Percentiles rank a stretch among this genome's conserved stretches.
Conservation (phyloP, 2,329 filamentous ascomycete genomes). For the Colletotrichum eremochloae region DNA sequence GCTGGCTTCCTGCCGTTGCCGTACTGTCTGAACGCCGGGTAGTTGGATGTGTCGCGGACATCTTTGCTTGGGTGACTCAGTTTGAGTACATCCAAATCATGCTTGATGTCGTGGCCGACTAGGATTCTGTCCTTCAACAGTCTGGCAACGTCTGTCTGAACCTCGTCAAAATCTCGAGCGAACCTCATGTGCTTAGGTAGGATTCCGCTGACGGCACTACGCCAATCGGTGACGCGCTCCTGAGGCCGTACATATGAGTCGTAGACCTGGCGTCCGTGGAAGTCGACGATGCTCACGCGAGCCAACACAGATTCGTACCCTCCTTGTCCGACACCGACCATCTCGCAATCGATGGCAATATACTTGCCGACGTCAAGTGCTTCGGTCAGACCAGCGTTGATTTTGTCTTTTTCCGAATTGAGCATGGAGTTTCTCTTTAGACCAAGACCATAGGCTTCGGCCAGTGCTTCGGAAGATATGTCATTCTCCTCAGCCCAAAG, state of each 20-base stretch:
- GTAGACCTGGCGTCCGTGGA: constrained; percentile 91
- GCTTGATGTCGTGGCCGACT: constrained; percentile 86
- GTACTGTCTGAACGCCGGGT: constrained; percentile 79
- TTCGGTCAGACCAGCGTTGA: constrained; percentile 74
- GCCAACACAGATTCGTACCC: constrained; percentile 82
- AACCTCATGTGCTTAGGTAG: constrained; percentile 77
- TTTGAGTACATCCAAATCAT: constrained; percentile 81
- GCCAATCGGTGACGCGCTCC: constrained; percentile 88
- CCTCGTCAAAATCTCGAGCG: constrained; percentile 80
- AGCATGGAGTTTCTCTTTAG: constrained; percentile 64
- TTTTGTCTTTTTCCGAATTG: constrained; percentile 60
- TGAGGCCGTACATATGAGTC: constrained; percentile 90
- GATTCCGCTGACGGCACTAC: constrained; percentile 88
- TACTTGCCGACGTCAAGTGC: constrained; percentile 86
- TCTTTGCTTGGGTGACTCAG: constrained; percentile 84
- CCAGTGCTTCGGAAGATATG: constrained; percentile 70
- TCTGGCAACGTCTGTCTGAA: constrained; percentile 78
- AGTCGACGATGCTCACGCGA: constrained; percentile 91
- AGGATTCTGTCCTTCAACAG: constrained; percentile 80
- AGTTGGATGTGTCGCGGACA: constrained; percentile 87
- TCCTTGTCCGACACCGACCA: constrained; percentile 88
- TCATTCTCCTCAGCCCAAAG: constrained; percentile 73
- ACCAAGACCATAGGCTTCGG: constrained; percentile 72
- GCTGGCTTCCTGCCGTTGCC: constrained; percentile 77
- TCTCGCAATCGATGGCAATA: constrained; percentile 94